phyloP scores from a whole-genome alignment of 768 basidiomycete genomes.

The Serendipita indica region DNA sequence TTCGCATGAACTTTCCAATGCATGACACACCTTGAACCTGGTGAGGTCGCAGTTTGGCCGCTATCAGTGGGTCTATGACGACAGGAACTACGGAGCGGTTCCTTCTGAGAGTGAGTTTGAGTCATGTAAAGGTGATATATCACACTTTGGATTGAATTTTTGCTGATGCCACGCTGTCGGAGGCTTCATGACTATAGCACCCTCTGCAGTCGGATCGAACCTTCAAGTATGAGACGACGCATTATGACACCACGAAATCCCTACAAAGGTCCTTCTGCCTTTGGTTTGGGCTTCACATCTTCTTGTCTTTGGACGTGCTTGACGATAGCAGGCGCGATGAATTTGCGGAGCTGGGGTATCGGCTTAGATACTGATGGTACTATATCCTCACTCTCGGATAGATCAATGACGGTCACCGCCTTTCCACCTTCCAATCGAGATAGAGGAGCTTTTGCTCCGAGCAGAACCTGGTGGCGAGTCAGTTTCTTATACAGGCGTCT shows the following conservation, averaged over 20 bases:
- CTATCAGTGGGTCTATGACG: constrained; percentile 79
- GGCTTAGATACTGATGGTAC: neutral
- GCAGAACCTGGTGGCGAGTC: neutral
- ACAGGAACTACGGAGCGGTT: constrained; percentile 55
- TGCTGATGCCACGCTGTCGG: constrained; percentile 54
- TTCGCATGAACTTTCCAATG: neutral
- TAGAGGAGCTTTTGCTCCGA: neutral
- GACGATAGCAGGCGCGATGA: neutral
- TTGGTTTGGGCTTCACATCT: neutral
- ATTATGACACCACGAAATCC: neutral
- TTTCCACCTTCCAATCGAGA: constrained; percentile 4
- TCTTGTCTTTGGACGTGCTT: neutral
- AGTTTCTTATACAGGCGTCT: neutral
- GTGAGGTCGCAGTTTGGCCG: constrained; percentile 65
- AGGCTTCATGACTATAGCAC: constrained; percentile 73
- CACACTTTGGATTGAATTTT: constrained; percentile 56
- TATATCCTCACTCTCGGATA: neutral
- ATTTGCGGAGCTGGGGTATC: neutral
- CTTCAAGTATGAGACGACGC: neutral
- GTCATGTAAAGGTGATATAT: neutral
- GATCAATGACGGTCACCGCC: neutral
- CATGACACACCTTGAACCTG: constrained; percentile 60
- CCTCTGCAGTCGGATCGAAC: constrained; percentile 50
- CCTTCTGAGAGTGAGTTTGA: constrained; percentile 25
- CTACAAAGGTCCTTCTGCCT: neutral